phyloP scores from a whole-genome alignment of 306 rosid species.

The Vigna trinervia region DNA sequence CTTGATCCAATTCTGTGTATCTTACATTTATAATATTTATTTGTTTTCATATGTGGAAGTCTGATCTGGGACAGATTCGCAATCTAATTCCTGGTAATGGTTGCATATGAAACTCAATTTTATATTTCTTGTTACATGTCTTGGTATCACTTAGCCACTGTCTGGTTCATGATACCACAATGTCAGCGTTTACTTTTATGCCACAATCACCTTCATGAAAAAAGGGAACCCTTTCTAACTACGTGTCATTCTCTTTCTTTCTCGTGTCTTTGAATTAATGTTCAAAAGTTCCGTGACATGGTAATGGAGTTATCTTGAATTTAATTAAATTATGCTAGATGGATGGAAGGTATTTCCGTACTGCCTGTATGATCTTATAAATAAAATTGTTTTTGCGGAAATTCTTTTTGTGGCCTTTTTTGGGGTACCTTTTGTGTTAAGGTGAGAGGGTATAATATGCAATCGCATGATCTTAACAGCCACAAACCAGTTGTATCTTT shows the following conservation, averaged over 20 bases:
- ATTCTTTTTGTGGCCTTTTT: slow-evolving; percentile 29
- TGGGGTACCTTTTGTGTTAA: slow-evolving; percentile 23
- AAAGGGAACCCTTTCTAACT: background rate
- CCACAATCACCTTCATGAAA: slow-evolving; percentile 27
- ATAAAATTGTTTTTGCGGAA: slow-evolving; percentile 17
- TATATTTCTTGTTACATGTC: slow-evolving; percentile 32
- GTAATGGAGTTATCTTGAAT: slow-evolving; percentile 25
- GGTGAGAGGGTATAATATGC: background rate
- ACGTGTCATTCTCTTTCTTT: slow-evolving; percentile 15
- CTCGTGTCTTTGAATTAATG: slow-evolving; percentile 11
- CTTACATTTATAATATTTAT: slow-evolving; percentile 58
- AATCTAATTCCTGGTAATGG: slow-evolving; percentile 91
- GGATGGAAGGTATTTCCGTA: slow-evolving; percentile 20
- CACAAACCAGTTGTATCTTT: slow-evolving; percentile 8
- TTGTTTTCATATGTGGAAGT: slow-evolving; percentile 74
- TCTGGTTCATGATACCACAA: slow-evolving; percentile 19
- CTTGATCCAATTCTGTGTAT: slow-evolving; percentile 37
- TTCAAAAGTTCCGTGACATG: slow-evolving; percentile 28
- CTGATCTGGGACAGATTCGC: slow-evolving; percentile 91
- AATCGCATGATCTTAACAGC: slow-evolving; percentile 26
- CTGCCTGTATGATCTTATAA: slow-evolving; percentile 38
- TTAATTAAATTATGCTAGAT: slow-evolving; percentile 31
- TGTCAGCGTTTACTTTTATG: slow-evolving; percentile 21
- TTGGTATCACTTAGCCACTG: slow-evolving; percentile 17
- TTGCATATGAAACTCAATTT: slow-evolving; percentile 41